Base-by-base conservation (phyloP, 345 rosid genomes). In the Nephelium lappaceum region DNA sequence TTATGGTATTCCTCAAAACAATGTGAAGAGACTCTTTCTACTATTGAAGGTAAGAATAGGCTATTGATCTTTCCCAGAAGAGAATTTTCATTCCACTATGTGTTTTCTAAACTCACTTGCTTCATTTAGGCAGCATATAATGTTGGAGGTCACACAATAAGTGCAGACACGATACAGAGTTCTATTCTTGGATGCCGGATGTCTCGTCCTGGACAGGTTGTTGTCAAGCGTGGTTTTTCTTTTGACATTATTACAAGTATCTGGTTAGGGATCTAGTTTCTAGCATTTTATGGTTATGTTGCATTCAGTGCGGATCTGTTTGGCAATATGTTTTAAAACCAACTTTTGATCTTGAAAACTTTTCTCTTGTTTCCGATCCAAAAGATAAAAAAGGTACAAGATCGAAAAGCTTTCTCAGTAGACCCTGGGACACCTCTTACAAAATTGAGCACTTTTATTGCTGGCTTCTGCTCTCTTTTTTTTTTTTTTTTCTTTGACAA, bases 121-220 rank as follows among this genome's bases (percentile, higher is more conserved):
- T 78, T 45, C 16, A 36, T 86, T 16, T 90, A 95, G 99, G 98
- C 98, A 87, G 99, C 99, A 23, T 95, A 93, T 74, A 95, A 93
- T 24, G 83, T 95, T 55, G 98, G 99, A 23, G 98, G 99, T 69
- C 93, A 90, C 89, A 92, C 96, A 55, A 83, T 93, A 69, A 93
- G 93, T 75, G 97, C 97, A 4, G 98, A 95, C 84, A 88, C 93
- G 0, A 91, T 92, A 73, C 97, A 89, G 81, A 84, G 79, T 78
- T 85, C 91, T 27, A 92, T 95, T 79, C 91, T 95, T 23, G 91
- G 96, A 71, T 92, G 98, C 83, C 87, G 91, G 72, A 89, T 95
- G 95, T 88, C 95, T 78, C 95, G 97, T 68, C 99, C 99, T 55
- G 98, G 97, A 79, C 98, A 92, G 99, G 99, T 95, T 57, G 73